Evolutionary conservation across 2,329 filamentous ascomycete species (phyloP), one percentile per base, ranked within the genome.

Genomic region (Ilyonectria mors-panacis): DNA sequence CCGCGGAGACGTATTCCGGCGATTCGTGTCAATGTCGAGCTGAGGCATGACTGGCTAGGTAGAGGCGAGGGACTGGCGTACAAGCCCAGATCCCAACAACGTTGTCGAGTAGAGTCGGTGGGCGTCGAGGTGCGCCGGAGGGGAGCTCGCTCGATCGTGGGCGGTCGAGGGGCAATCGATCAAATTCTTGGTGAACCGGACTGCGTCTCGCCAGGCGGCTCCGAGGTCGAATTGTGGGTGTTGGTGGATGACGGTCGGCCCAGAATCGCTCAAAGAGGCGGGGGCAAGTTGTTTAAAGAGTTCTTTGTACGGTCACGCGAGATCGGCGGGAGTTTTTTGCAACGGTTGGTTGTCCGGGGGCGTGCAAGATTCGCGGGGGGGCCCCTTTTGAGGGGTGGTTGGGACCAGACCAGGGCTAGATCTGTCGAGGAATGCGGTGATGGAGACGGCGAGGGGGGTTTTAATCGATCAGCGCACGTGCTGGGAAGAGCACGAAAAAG

Each of bases 1-100:
- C 68, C 95, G 91, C 47, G 96, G 93, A 79, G 90, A 89, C 84
- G 93, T 92, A 85, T 98, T 98, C 80, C 95, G 93, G 80, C 95
- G 91, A 75, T 86, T 91, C 75, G 89, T 89, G 83, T 98, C 95
- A 77, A 97, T 94, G 69, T 84, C 82, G 81, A 84, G 81, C 8
- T n/a, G 39, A 66, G 75, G 68, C 65, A 72, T 75, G 51, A 42
- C 56, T 65, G 59, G 44, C n/a, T 39, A 35, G 26, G 60, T 23
- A 44, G 21, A 35, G 44, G 66, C 51, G 12, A 30, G 48, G 23
- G n/a, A 51, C 19, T 23, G 48, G 21, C 30, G 26, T 37, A 26
- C 13, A 35, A 35, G n/a, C 42, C 39, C 19, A 37, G 50, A 19
- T 35, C 28, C 28, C 50, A 17, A 35, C 30, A 13, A 33, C 19